Percentiles rank a stretch among this genome's conserved stretches.
Conservation (phyloP, 2,329 filamentous ascomycete genomes). For the Penicillium hesseltinei region DNA sequence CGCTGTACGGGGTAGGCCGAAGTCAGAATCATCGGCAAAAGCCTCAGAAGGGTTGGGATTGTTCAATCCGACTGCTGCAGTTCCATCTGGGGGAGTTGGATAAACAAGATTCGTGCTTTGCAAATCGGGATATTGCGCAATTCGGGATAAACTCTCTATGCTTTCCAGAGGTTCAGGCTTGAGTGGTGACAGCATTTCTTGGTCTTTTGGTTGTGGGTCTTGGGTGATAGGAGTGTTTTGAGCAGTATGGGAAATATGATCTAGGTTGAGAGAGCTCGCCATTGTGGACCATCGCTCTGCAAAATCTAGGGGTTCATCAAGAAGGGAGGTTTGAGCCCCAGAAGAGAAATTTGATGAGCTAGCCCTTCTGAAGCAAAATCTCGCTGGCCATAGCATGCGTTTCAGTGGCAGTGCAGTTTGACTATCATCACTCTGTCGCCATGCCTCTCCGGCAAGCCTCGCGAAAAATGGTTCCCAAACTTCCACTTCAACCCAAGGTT, state of each 20-base stretch:
- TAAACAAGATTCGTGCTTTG: conserved; percentile 48
- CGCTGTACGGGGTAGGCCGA: conserved; percentile 19
- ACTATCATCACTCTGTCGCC: conserved; percentile 28
- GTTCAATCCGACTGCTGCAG: conserved; percentile 33
- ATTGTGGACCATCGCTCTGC: conserved; percentile 42
- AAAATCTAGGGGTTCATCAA: conserved; percentile 43
- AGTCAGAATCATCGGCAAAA: conserved; percentile 31
- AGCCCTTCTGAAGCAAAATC: conserved; percentile 42
- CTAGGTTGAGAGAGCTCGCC: conserved; percentile 23
- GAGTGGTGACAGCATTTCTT: conserved; percentile 23
- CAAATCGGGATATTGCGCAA: conserved; percentile 42
- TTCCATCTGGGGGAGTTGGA: conserved; percentile 54
- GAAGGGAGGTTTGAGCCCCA: conserved; percentile 18
- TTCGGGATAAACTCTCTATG: conserved; percentile 41
- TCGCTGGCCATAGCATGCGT: conserved; percentile 46
- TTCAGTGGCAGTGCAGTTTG: conserved; percentile 36
- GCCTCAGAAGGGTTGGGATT: conserved; percentile 30
- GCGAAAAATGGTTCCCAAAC: conserved; percentile 42
- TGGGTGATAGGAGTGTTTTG: conserved; percentile 19
- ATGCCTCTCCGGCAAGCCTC: conserved; percentile 35
- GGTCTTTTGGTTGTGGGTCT: conserved; percentile 25
- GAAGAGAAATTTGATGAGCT: conserved; percentile 20
- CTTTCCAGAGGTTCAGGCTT: conserved; percentile 29
- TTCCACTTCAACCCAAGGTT: conserved; percentile 44
- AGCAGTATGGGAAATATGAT: conserved; percentile 19